These are phyloP conservation scores for Mucor racemosus DNA, from an alignment of 371 early-diverging fungal genomes.

Conservation along the genomic window DNA sequence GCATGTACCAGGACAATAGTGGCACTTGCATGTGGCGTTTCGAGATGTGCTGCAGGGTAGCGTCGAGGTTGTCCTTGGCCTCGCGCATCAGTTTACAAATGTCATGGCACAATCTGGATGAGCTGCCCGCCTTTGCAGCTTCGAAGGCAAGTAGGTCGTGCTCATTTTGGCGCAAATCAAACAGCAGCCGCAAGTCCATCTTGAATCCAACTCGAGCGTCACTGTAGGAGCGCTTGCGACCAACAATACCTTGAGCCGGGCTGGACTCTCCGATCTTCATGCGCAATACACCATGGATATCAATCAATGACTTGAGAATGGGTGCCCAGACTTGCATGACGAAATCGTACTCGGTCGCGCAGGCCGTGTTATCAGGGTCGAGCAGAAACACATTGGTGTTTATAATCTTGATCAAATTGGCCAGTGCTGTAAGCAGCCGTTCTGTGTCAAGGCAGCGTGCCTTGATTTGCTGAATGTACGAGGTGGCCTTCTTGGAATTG, in stretches of 20 bases:
- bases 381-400: conserved; percentile 20
- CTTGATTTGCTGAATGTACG: conserved; percentile 16
- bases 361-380: conserved; percentile 9
- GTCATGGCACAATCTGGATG: no score
- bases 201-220: conserved; percentile 11
- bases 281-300: no score
- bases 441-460: conserved; percentile 15
- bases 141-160: conserved; percentile 11
- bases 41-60: no score
- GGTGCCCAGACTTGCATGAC: no score
- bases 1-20: no score
- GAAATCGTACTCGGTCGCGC: no score
- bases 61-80: no score
- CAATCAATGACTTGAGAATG: no score
- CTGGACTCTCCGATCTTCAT: conserved; percentile 8
- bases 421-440: conserved; percentile 11
- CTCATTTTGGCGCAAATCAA: conserved; percentile 10
- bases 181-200: background rate
- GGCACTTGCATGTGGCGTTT: no score
- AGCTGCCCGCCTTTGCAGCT: background rate
- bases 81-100: no score
- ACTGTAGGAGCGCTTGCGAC: conserved; percentile 9
- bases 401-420: conserved; percentile 8
- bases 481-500: conserved; percentile 11
- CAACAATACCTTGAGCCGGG: conserved; percentile 3